Evolutionary conservation across 2,329 filamentous ascomycete species (phyloP).

Genomic region (Stemphylium lycopersici): DNA sequence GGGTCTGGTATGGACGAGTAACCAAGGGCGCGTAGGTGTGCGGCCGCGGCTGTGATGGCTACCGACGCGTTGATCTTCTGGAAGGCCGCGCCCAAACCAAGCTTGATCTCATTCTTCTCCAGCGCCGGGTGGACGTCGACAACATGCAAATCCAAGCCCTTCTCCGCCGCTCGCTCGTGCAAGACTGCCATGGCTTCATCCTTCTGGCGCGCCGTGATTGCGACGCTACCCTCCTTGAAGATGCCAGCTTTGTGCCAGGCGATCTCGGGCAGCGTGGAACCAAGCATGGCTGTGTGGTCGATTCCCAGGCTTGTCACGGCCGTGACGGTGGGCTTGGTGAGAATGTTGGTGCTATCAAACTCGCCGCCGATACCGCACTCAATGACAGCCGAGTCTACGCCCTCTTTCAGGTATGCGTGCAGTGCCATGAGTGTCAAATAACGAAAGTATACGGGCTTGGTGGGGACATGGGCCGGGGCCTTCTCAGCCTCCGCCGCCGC

Average conservation of each 20-base stretch:
- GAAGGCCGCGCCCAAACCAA: slow-evolving; percentile 67
- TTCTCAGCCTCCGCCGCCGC: slow-evolving; percentile 60
- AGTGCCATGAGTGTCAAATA: slow-evolving; percentile 89
- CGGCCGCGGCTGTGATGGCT: slow-evolving; percentile 63
- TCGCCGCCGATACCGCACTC: slow-evolving; percentile 96
- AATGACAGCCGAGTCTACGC: slow-evolving; percentile 78
- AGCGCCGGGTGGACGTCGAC: slow-evolving; percentile 57
- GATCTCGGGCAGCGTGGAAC: slow-evolving; percentile 78
- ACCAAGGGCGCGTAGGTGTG: slow-evolving; percentile 60
- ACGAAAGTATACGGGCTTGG: slow-evolving; percentile 90
- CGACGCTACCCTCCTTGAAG: slow-evolving; percentile 70
- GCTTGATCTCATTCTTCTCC: slow-evolving; percentile 53
- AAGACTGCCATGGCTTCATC: slow-evolving; percentile 62
- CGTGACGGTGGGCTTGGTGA: slow-evolving; percentile 71
- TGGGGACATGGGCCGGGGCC: slow-evolving; percentile 55
- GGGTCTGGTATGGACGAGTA: slow-evolving; percentile 49
- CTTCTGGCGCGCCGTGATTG: slow-evolving; percentile 67
- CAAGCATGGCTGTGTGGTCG: slow-evolving; percentile 83
- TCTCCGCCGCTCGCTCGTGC: slow-evolving; percentile 60
- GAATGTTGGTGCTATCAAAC: slow-evolving; percentile 88
- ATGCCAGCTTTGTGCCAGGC: slow-evolving; percentile 94
- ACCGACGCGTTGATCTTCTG: slow-evolving; percentile 68
- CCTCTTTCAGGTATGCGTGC: slow-evolving; percentile 78
- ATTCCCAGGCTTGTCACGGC: slow-evolving; percentile 83
- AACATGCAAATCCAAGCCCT: slow-evolving; percentile 54